Evolutionary conservation across 1,284 basidiomycete species (phyloP), one percentile per base, ranked within the genome.

Genomic region (Ustilago cynodontis): DNA sequence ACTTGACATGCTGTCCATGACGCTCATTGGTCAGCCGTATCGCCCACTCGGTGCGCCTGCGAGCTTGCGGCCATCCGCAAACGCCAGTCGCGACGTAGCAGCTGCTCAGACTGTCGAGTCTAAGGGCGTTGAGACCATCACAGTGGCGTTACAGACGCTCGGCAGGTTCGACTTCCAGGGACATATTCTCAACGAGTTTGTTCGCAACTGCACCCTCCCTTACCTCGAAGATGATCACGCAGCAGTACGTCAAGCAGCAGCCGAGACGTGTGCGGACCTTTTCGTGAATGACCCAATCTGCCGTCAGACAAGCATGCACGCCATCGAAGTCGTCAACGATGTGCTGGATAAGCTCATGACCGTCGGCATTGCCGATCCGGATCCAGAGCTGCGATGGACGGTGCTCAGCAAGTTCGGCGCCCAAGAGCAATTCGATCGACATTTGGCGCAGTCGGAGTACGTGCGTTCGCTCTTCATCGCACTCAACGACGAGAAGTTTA

Each of bases 391-490:
- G 22, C 76, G 84, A 49, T 77, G 65, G 66, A 82, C 81, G 0
- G 97, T 99, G 1, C 89, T 99, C 20, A 91, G 91, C 14, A 92
- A 92, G 11, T 89, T 99, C 41, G 94, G 98, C 82, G 93, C 95
- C 77, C 92, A 94, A 47, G 93, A 95, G 80, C 92, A 94, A 47
- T 99, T 99, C 80, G 97, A 99, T 85, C 93, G 95, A 74, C 96
- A 99, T 85, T 90, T 99, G n/a, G 94, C 97, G 1, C 97, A 99
- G 86, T 95, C 96, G 0, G 97, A 99, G 87, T 97, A 98, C 82
- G 95, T 99, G 11, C 91, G 95, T 11, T 96, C 94, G 13, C 88
- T 99, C 18, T 99, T 99, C 87, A 95, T 99, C 75, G 98, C 96
- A 0, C 89, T 99, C 65, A 99, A 99, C 84, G 97, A 99, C 82